A percentile compares a stretch with the other conserved stretches of the same genome.
Conservation (phyloP, 2,329 filamentous ascomycete genomes). For the Ophiostoma sp. region DNA sequence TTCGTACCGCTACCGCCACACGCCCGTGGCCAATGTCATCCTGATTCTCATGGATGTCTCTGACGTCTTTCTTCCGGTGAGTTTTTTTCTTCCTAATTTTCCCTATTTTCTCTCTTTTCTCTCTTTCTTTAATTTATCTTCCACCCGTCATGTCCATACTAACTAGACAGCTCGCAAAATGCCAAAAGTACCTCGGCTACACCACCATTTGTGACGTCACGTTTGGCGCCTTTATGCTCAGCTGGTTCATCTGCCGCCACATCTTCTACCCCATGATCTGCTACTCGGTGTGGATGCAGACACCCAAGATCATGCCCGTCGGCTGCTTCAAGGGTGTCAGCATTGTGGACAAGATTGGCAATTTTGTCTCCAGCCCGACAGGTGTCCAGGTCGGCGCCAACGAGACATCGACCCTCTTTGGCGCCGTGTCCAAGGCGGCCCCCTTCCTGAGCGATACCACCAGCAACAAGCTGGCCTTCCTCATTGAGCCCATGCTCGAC, state of each 20-base stretch:
- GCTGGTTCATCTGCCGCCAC: slow-evolving; percentile 81
- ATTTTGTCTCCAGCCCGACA: slow-evolving; percentile 39
- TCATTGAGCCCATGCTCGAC: slow-evolving; percentile 69
- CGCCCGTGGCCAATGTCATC: slow-evolving; percentile 81
- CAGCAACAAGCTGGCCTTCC: slow-evolving; percentile 50
- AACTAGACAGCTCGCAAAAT: slow-evolving; percentile 67
- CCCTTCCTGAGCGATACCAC: slow-evolving; percentile 13
- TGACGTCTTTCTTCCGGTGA: slow-evolving; percentile 79
- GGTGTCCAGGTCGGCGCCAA: slow-evolving; percentile 25
- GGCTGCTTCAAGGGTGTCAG: slow-evolving; percentile 66
- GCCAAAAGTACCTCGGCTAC: slow-evolving; percentile 82
- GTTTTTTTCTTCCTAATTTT: slow-evolving; percentile 35
- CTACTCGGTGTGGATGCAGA: slow-evolving; percentile 72
- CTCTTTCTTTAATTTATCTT: slow-evolving; percentile 23
- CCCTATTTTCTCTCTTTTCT: slow-evolving; percentile 12
- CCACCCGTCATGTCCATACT: not conserved
- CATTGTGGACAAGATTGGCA: slow-evolving; percentile 28
- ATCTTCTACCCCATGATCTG: slow-evolving; percentile 71
- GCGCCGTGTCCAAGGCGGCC: slow-evolving; percentile 16
- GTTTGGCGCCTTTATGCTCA: slow-evolving; percentile 79
- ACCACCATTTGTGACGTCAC: slow-evolving; percentile 70
- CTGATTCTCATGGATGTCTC: slow-evolving; percentile 91
- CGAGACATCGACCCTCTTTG: slow-evolving; percentile 20
- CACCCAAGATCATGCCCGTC: slow-evolving; percentile 55
- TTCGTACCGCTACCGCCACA: slow-evolving; percentile 83